phyloP scores from a whole-genome alignment of 441 rosid genomes.

The Pelargonium myrrhifolium region DNA sequence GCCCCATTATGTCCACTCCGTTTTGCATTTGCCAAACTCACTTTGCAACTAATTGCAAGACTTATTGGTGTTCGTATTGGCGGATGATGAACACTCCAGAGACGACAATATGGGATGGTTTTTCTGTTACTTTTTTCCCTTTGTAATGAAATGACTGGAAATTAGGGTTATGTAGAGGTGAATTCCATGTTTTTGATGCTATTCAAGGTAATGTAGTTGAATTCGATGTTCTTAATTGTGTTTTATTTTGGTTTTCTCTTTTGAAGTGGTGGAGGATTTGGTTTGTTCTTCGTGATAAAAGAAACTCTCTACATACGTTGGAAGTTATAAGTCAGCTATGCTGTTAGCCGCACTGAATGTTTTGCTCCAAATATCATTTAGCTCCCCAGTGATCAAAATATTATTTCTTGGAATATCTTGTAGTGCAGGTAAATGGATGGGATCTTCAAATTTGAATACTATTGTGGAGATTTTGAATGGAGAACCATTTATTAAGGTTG shows the following conservation, averaged over 20 bases:
- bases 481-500: slow-evolving; percentile 77
- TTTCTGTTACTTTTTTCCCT: neutral
- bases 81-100: neutral
- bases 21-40: neutral
- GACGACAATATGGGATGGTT: too few relatives aligned
- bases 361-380: too few relatives aligned
- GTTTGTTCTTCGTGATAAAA: too few relatives aligned
- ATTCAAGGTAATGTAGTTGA: neutral
- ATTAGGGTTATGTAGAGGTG: too few relatives aligned
- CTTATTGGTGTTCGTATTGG: neutral
- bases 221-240: too few relatives aligned
- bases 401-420: slow-evolving; percentile 16
- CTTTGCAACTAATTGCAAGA: too few relatives aligned
- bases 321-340: too few relatives aligned
- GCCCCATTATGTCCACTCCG: neutral
- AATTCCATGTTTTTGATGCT: too few relatives aligned
- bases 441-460: slow-evolving; percentile 52
- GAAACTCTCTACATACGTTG: too few relatives aligned
- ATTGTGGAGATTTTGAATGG: slow-evolving; percentile 89
- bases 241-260: too few relatives aligned
- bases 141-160: neutral
- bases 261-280: too few relatives aligned
- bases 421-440: slow-evolving; percentile 87
- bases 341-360: too few relatives aligned
- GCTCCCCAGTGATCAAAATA: neutral